Evolutionary conservation across 257 asterid species (phyloP), one percentile per base, ranked within the genome.

Genomic region (Gynochthodes officinalis): DNA sequence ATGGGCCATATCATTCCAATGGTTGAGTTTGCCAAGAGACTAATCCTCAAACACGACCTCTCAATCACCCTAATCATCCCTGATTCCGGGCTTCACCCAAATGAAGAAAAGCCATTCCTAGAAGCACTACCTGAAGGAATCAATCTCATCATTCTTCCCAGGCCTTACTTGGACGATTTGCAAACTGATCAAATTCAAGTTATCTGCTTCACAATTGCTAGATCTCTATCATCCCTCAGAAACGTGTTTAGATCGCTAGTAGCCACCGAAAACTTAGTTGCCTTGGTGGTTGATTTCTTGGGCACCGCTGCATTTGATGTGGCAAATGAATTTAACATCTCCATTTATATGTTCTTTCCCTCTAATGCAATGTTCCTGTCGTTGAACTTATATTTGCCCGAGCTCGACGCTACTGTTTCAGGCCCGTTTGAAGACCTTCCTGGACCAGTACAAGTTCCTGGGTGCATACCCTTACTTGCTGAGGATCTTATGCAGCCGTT

Each of bases 291-390:
- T 33, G 81, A 77, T 69, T 53, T 77, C 3, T 67, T 73, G 37
- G 75, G 79, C 63, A 73, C 77, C 0, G 77, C 71, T 30, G 82
- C 77, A 15, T 76, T 73, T 59, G 84, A 77, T 42, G 71, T 73
- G 27, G 84, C 77, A 0, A 66, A 42, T 8, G 82, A 73, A 39
- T 64, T 80, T 21, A 28, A 50, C 1, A 39, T 80, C 5, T 46
- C 79, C 16, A 64, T 71, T 27, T 76, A 57, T 59, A 15, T 80
- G 12, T 76, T 80, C 42, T 77, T 43, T 39, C 73, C 84, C 1
- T 49, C 79, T 0, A 49, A 62, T 10, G 77, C 81, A 25, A 32
- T 74, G 37, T 35, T 8, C 43, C 60, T 77, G 75, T 77, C 84
- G 1, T 1, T 77, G 48, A 35, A 58, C 25, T 30, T 76, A 16